A percentile compares a stretch with the other conserved stretches of the same genome.
Conservation (phyloP, 23 red algal genomes). For the Gracilaria gracilis region DNA sequence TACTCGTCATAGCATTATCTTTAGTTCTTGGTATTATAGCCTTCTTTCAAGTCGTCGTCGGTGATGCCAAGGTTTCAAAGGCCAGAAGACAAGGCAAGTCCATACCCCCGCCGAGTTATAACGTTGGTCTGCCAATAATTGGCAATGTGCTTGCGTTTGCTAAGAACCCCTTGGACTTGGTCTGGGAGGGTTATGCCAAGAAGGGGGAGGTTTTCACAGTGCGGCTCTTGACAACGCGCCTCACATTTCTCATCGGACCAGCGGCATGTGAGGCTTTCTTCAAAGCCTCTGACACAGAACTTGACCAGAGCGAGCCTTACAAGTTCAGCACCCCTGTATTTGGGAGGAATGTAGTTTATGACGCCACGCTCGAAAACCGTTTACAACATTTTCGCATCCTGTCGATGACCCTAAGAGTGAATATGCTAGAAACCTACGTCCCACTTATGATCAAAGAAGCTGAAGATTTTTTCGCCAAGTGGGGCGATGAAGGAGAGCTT, state of each 20-base stretch:
- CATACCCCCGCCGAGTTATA: constrained; percentile 83
- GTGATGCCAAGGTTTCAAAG: constrained; percentile 25
- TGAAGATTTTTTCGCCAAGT: constrained; percentile 78
- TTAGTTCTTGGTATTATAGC: constrained; percentile 52
- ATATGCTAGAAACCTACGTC: constrained; percentile 90
- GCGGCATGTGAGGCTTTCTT: constrained; percentile 90
- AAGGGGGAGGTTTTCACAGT: constrained; percentile 95
- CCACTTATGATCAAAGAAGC: constrained; percentile 94
- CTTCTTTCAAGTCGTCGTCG: constrained; percentile 49
- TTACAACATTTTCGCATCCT: constrained; percentile 94
- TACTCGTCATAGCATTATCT: constrained; percentile 49
- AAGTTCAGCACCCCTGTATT: constrained; percentile 95
- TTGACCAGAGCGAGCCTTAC: constrained; percentile 96
- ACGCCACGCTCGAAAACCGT: constrained; percentile 86
- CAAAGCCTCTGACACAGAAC: constrained; percentile 89
- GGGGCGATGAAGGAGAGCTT: constrained; percentile 78
- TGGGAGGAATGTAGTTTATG: constrained; percentile 97
- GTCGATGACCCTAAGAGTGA: constrained; percentile 83
- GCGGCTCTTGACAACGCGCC: constrained; percentile 74
- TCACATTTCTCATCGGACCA: constrained; percentile 93
- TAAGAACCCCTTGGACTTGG: constrained; percentile 83
- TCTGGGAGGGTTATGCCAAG: constrained; percentile 76
- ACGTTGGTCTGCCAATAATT: constrained; percentile 82
- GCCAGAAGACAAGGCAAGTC: constrained; percentile 36
- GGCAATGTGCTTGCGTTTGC: constrained; percentile 89